A percentile compares a stretch with the other conserved stretches of the same genome.
Conservation (phyloP, 257 asterid genomes). For the Lithospermum erythrorhizon region DNA sequence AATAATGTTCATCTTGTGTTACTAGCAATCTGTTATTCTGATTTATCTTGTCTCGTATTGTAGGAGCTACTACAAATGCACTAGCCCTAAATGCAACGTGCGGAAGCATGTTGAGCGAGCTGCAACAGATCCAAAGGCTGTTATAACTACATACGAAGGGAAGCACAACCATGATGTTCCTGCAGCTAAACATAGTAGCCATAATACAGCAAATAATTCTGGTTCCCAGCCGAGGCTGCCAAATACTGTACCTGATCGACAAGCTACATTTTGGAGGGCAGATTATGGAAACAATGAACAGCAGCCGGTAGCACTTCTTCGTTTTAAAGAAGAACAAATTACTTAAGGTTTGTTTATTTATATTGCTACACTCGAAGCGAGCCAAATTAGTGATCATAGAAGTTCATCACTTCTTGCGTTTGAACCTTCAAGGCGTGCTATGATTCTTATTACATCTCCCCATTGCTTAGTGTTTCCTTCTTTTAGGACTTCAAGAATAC, state of each 20-base stretch:
- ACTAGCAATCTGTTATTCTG: not conserved
- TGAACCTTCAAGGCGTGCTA: not conserved
- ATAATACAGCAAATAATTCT: constrained; percentile 30
- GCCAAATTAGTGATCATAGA: not conserved
- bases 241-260: constrained; percentile 19
- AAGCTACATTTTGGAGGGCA: constrained; percentile 16
- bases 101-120: constrained; percentile 93
- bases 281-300: constrained; percentile 38
- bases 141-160: constrained; percentile 79
- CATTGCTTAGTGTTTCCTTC: not conserved
- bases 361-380: not conserved
- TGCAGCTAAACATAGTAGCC: constrained; percentile 59
- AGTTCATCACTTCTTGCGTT: not conserved
- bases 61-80: constrained; percentile 96
- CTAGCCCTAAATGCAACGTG: constrained; percentile 61
- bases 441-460: not conserved
- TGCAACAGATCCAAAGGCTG: constrained; percentile 76
- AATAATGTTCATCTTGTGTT: not conserved
- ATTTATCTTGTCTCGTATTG: constrained; percentile 14
- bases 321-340: constrained; percentile 63
- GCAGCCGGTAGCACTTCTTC: constrained; percentile 40
- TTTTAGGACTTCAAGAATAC: constrained; percentile 1
- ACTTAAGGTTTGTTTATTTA: constrained; percentile 16
- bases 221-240: constrained; percentile 44
- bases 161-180: constrained; percentile 84